A percentile compares a stretch with the other conserved stretches of the same genome.
Evolutionary conservation across 768 basidiomycete species (phyloP).

Genomic region (Leccinum boreale): DNA sequence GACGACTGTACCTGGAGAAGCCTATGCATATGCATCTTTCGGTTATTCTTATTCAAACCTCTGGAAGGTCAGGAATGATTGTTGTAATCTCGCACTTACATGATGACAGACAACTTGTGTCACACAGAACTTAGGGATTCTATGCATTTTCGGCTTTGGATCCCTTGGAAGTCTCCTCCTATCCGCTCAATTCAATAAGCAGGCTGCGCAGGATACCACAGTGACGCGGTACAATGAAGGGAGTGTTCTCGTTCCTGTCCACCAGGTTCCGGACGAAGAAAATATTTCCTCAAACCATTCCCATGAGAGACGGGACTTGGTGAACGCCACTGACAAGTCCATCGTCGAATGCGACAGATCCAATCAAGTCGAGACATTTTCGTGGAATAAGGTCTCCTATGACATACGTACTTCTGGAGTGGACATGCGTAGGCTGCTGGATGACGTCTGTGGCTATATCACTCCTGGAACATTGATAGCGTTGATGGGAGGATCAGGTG

Average conservation of each 20-base stretch:
- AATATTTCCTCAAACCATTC: neutral
- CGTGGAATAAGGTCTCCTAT: slow-evolving; percentile 73
- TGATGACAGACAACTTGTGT: neutral
- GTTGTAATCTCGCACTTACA: neutral
- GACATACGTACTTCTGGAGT: slow-evolving; percentile 43
- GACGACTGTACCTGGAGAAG: slow-evolving; percentile 39
- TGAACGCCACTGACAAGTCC: neutral
- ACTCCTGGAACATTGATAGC: slow-evolving; percentile 50
- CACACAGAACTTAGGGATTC: slow-evolving; percentile 41
- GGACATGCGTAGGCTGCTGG: slow-evolving; percentile 40
- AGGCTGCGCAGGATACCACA: slow-evolving; percentile 28
- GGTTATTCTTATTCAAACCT: slow-evolving; percentile 27
- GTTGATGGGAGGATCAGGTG: slow-evolving; percentile 45
- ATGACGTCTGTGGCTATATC: slow-evolving; percentile 47
- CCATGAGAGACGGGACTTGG: neutral
- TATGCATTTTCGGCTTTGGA: slow-evolving; percentile 40
- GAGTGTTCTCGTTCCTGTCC: neutral
- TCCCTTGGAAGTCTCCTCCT: slow-evolving; percentile 37
- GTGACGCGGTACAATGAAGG: slow-evolving; percentile 24
- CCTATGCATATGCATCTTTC: slow-evolving; percentile 36
- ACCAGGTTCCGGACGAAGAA: slow-evolving; percentile 19
- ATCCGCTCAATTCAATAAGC: slow-evolving; percentile 33
- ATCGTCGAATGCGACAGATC: slow-evolving; percentile 13
- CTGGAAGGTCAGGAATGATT: slow-evolving; percentile 36
- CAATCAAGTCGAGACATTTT: slow-evolving; percentile 57